Base-by-base conservation (phyloP, 73 alveolate genomes). In the Effrenium voratum region DNA sequence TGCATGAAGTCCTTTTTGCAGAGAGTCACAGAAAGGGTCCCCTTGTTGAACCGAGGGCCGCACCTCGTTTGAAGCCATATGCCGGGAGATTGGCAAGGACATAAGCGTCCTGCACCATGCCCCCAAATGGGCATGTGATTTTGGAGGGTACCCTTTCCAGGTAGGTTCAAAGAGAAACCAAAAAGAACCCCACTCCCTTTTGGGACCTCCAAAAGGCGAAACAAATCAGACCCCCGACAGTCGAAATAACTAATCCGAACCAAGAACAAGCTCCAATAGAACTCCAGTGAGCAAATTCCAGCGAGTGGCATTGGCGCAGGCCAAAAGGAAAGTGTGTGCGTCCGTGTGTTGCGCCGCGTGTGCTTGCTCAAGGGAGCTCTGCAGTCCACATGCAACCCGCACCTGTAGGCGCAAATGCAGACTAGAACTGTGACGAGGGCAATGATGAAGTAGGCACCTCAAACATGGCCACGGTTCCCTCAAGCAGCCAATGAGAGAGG, bases 51-150 rank as follows among this genome's bases (percentile, higher is more conserved):
- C n/a, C n/a, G n/a, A n/a, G n/a, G n/a, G n/a, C n/a, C n/a, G n/a
- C n/a, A n/a, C n/a, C n/a, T n/a, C n/a, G n/a, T n/a, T n/a, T n/a
- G n/a, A n/a, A n/a, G 38, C 46, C 49, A 87, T 84, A 32, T 87
- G 95, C 72, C 95, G 95, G 3, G 95, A 87, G 68, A 87, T 44
- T 66, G 95, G 95, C 83, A 87, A 52, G 38, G 95, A 63, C 95
- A 87, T 87, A 40, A 87, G 95, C 49, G 63, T 36, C 84, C 95
- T 87, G 95, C 34, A 16, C 72, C 4, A 24, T 24, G 19, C 0
- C 72, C 4, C 19, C 34, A 32, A 26, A 57, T 19, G 1, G 68
- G 68, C 68, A 1, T 55, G 68, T 55, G 68, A 57, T 57, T 26
- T 57, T 24, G 72, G 72, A 26, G 28, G 28, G 28, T 6, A 57